Evolutionary conservation across 495 filamentous ascomycete genomes (phyloP), one percentile per base, ranked within the genome.

Genomic region (Aspergillus campestris): DNA sequence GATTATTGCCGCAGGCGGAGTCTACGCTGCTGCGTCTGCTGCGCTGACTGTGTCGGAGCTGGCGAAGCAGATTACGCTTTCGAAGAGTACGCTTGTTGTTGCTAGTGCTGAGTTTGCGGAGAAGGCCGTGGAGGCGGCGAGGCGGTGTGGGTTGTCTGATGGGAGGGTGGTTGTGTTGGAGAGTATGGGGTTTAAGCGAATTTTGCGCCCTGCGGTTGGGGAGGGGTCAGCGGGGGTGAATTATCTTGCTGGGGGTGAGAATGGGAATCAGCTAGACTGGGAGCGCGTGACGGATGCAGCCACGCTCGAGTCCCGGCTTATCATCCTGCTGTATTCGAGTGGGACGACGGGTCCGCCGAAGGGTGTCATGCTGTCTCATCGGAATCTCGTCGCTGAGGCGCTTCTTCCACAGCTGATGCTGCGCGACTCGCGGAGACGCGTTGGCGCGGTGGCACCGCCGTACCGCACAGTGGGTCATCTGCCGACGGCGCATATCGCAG

Each of bases 291-390:
- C 45, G 7, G 45, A 53, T 42, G 35, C 42, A 7, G 29, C 13
- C 2, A 30, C 27, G 32, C 18, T 53, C 14, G 50, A 48, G 27
- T 12, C 40, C 8, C 48, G 28, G 1, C 39, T 47, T 13, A 49
- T 53, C 11, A 48, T 45, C 31, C 36, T 53, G 7, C 46, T 53
- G 2, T 53, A 49, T 31, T 53, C 50, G 10, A 49, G 45, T 34
- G 87, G 87, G 12, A 92, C 87, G 0, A 91, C 87, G 0, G 88
- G 88, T 3, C 59, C 83, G 42, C 87, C 87, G 6, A 92, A 94
- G 61, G 88, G 88, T 5, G 88, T 91, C 24, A 82, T 82, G 75
- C 63, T 92, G 7, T 80, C 73, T 30, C 87, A 94, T 59, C 52
- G 56, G 42, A 92, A 92, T 56, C 74, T 92, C 39, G 73, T 86